These are phyloP conservation scores for Vachellia pachyceras DNA, from an alignment of 306 rosid genomes.

Conservation along the genomic window DNA sequence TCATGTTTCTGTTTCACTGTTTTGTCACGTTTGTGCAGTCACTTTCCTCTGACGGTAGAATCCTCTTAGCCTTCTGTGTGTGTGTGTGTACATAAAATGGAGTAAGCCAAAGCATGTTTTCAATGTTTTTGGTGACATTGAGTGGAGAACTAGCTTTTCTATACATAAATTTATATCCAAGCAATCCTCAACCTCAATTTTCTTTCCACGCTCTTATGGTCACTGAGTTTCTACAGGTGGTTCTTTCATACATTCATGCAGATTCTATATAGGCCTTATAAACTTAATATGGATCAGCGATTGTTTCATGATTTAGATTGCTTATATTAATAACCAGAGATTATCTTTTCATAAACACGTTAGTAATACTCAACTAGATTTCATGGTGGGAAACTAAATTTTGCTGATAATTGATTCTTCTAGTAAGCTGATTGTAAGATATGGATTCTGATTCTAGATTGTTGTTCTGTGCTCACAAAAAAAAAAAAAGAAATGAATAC, in stretches of 20 bases:
- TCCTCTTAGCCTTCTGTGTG: not conserved
- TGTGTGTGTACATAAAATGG: not conserved
- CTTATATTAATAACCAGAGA: not conserved
- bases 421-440: not conserved
- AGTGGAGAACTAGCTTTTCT: not conserved
- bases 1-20: not conserved
- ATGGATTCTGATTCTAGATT: not conserved
- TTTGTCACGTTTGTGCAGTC: not conserved
- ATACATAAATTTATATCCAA: not conserved
- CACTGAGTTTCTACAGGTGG: not conserved
- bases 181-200: not conserved
- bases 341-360: not conserved
- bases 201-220: not conserved
- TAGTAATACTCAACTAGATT: not conserved
- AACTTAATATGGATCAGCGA: not conserved
- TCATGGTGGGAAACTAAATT: not conserved
- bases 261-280: not conserved
- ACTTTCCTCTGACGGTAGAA: not conserved
- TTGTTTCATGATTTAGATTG: not conserved
- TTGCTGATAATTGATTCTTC: not conserved
- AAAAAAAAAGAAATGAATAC: too few relatives aligned
- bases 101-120: not conserved
- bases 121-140: not conserved
- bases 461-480: not conserved
- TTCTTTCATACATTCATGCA: not conserved